A percentile compares a stretch with the other conserved stretches of the same genome.
Conservation (phyloP, 306 rosid genomes). For the Cicer arietinum region DNA sequence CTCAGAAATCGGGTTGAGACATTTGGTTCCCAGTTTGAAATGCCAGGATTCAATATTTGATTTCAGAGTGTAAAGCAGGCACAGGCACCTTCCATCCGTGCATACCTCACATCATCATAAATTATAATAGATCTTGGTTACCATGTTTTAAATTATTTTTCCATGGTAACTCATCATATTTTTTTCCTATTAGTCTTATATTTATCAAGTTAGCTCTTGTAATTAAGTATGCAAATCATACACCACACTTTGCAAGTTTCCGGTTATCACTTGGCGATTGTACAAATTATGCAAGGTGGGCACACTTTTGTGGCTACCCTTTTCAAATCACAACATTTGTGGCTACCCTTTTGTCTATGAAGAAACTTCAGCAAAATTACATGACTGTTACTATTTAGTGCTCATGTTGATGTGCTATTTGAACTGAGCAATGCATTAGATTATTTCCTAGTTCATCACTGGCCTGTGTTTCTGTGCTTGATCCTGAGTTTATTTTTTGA, state of each 20-base stretch:
- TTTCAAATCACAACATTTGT: background rate
- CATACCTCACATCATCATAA: slow-evolving; percentile 1
- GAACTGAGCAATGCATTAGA: slow-evolving; percentile 11
- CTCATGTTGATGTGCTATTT: background rate
- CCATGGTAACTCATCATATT: slow-evolving; percentile 33
- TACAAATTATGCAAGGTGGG: slow-evolving; percentile 40
- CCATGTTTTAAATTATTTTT: slow-evolving; percentile 39
- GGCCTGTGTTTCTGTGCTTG: background rate
- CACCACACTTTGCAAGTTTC: slow-evolving; percentile 20
- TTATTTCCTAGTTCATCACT: slow-evolving; percentile 6
- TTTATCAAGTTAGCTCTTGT: slow-evolving; percentile 36
- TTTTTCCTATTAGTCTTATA: background rate
- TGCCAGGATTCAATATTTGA: slow-evolving; percentile 83
- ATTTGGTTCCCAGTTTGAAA: slow-evolving; percentile 74
- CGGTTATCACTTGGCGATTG: slow-evolving; percentile 24
- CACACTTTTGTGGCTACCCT: slow-evolving; percentile 29
- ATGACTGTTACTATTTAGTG: background rate
- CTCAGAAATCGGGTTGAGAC: slow-evolving; percentile 71
- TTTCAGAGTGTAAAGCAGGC: slow-evolving; percentile 19
- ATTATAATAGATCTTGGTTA: slow-evolving; percentile 25
- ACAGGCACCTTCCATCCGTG: slow-evolving; percentile 21
- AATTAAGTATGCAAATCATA: slow-evolving; percentile 38
- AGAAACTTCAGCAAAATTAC: slow-evolving; percentile 40
- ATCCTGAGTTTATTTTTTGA: background rate
- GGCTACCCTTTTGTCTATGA: slow-evolving; percentile 35